Evolutionary conservation across 441 rosid genomes (phyloP).

Genomic region (Geranium incanum): DNA sequence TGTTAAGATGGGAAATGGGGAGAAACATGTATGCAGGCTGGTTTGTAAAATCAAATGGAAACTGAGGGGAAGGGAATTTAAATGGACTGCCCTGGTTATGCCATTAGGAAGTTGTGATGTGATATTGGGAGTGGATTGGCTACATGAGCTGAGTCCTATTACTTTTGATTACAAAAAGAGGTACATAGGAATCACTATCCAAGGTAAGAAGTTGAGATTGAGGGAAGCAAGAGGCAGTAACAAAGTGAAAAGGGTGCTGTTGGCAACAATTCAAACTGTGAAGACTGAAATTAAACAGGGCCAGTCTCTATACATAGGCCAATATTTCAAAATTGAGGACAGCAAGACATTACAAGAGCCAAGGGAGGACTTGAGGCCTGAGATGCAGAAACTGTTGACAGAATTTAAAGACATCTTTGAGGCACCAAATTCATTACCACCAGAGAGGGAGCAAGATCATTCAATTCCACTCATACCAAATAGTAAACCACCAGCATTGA

Average conservation of each 20-base stretch:
- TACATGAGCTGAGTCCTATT: not conserved
- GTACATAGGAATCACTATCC: not conserved
- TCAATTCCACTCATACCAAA: not conserved
- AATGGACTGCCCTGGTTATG: not conserved
- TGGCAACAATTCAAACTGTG: not conserved
- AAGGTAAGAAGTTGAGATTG: fast-evolving
- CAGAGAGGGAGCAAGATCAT: not conserved
- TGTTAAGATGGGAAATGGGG: not conserved
- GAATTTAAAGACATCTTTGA: not conserved
- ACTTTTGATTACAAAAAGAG: not conserved
- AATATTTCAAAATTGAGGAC: not conserved
- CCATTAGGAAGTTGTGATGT: not conserved
- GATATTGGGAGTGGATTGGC: not conserved
- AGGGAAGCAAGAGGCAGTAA: fast-evolving
- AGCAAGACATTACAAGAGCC: too few species aligned
- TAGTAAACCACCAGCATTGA: not conserved
- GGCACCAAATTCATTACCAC: not conserved
- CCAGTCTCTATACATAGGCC: not conserved
- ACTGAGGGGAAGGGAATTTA: not conserved
- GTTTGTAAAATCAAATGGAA: not conserved
- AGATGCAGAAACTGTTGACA: not conserved
- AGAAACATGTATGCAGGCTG: not conserved
- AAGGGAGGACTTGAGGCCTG: fast-evolving
- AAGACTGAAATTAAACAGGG: not conserved
- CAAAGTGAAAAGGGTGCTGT: fast-evolving